Base-by-base conservation (phyloP, 1,139 yeast species). In the Hansenula lynferdii region DNA sequence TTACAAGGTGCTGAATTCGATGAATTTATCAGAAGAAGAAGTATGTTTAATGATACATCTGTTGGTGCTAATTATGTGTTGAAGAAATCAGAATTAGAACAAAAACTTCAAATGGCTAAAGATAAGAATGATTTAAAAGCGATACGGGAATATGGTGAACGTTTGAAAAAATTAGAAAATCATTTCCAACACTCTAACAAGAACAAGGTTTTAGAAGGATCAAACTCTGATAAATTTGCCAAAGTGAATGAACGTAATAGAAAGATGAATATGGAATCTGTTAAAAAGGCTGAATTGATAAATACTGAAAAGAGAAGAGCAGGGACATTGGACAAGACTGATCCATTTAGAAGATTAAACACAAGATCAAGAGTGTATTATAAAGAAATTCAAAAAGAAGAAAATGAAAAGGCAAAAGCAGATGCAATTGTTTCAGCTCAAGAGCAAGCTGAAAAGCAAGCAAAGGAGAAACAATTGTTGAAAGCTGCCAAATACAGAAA, bases 311-410 rank as follows among this genome's bases (percentile, higher is more conserved):
- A 70, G 52, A 70, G 81, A 41, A 76, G 81, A 52, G 62, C 71
- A 42, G 65, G 70, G 1, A 44, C 53, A 25, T 67, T 65, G 35
- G 70, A 68, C 24, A 72, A 67, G 38, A 77, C 83, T 8, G 95
- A 92, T 65, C 97, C 98, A 25, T 92, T 92, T 61, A 80, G 87
- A 46, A 76, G 97, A 59, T 73, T 92, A 55, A 83, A 87, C 58
- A 90, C 97, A 0, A 81, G 79, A 43, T 85, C 97, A 1, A 77
- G 85, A 55, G 80, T 87, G 45, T 90, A 87, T 61, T 89, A 90
- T 47, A 71, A 73, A 45, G 70, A 67, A 39, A 56, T 65, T 10
- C 70, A 66, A 40, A 59, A 62, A 31, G 72, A 67, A 37, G 75
- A 70, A 50, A 72, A 69, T 39, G 69, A 62, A 47, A 66, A 62